Base-by-base conservation (phyloP, 306 rosid species). In the Quercus aquifolioides region DNA sequence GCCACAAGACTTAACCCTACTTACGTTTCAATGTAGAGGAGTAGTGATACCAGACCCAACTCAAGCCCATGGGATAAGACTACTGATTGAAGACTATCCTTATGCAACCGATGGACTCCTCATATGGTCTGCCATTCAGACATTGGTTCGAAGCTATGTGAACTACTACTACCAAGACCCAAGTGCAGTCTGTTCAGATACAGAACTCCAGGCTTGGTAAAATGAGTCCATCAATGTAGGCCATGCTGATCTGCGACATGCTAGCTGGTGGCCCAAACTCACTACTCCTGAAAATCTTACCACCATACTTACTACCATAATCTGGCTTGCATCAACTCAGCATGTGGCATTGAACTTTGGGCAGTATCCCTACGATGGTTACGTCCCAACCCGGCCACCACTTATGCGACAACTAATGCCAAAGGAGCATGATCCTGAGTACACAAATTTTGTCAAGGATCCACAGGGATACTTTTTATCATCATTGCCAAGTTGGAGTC, bases 271-370 rank as follows among this genome's bases (percentile, higher is more conserved):
- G 88, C 85, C 86, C 0, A 77, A 87, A 80, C 88, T 87, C 67
- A 74, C n/a, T 30, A 77, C 60, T 25, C 81, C 83, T 4, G 68
- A 84, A 23, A 83, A 87, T 74, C 85, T 84, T 56, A 77, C 57
- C 75, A 84, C 85, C 73, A 77, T 84, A 9, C 76, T 87, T 18
- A 67, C 82, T 25, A 74, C 79, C 35, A 58, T 82, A 54, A 75
- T 83, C 59, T 71, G 81, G 88, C 60, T 15, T 58, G 81, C 80
- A 74, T 59, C 88, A 49, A 84, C 90, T 30, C 79, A 84, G n/a
- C 88, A 84, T 65, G 88, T 85, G 2, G 86, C 63, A 58, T 65
- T 84, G 79, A 87, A 84, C 86, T 87, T 84, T n/a, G 79, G 88
- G 7, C 85, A 82, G 60, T 87, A 87, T 71, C 83, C 79, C 4